phyloP scores from a whole-genome alignment of 371 early-diverging fungal genomes.

The Mortierella sp. region DNA sequence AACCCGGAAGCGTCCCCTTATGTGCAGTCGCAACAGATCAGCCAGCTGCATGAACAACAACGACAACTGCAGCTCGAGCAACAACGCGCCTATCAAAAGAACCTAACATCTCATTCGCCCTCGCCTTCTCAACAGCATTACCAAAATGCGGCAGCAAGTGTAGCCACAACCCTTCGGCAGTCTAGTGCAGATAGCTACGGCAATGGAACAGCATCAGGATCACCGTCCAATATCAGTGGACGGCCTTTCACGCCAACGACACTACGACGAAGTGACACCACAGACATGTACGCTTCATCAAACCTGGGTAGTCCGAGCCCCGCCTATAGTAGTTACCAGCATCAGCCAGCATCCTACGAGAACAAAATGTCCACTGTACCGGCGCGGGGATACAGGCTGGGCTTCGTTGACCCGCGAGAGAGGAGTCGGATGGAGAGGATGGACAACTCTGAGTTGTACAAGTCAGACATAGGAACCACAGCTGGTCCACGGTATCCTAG shows the following conservation, averaged over 20 bases:
- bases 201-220: slow-evolving; percentile 6
- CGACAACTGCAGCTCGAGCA: slow-evolving; percentile 49
- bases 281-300: slow-evolving; percentile 16
- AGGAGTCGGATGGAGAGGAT: slow-evolving; percentile 26
- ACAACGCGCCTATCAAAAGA: slow-evolving; percentile 39
- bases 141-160: slow-evolving; percentile 19
- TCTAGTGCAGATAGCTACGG: slow-evolving; percentile 13
- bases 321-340: slow-evolving; percentile 19
- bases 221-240: not conserved
- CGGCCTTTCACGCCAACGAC: slow-evolving; percentile 35
- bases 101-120: slow-evolving; percentile 7
- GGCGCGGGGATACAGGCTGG: slow-evolving; percentile 27
- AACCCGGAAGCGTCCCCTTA: slow-evolving; percentile 33
- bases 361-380: slow-evolving; percentile 11
- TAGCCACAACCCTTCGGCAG: slow-evolving; percentile 18
- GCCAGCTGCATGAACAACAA: slow-evolving; percentile 46
- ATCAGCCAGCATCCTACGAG: slow-evolving; percentile 36
- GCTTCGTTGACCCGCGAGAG: slow-evolving; percentile 35
- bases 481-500: slow-evolving; percentile 23
- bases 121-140: slow-evolving; percentile 40
- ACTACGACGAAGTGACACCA: slow-evolving; percentile 20
- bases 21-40: slow-evolving; percentile 30
- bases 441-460: slow-evolving; percentile 41
- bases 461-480: slow-evolving; percentile 24
- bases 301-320: slow-evolving; percentile 18